Conservation (phyloP, 2,329 filamentous ascomycete species). For the Alternaria ethzedia region DNA sequence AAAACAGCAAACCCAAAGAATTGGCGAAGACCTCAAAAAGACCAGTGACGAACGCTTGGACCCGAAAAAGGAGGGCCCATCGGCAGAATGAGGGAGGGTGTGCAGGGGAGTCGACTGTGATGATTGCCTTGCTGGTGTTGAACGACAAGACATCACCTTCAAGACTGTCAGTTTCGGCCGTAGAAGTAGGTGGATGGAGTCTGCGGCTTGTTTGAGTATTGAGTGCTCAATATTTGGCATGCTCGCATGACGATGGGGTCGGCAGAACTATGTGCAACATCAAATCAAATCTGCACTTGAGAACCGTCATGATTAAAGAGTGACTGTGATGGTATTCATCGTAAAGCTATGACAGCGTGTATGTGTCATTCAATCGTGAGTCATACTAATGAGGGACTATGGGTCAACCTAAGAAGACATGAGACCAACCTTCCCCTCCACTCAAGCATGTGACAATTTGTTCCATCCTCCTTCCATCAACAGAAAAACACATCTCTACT, state of each 20-base stretch:
- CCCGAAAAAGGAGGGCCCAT: too few species aligned
- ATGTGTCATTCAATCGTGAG: not conserved
- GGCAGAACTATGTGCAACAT: not conserved
- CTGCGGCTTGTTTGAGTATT: not conserved
- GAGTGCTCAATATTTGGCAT: not conserved
- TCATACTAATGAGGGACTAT: slow-evolving; percentile 10
- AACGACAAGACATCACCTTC: too few species aligned
- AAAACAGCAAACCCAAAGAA: too few species aligned
- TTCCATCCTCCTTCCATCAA: not conserved
- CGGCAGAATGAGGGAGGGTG: not conserved
- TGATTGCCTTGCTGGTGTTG: not conserved
- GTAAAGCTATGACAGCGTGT: not conserved
- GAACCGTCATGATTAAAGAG: not conserved
- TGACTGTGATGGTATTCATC: not conserved
- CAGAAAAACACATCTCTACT: slow-evolving; percentile 7
- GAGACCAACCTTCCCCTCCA: not conserved
- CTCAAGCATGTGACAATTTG: slow-evolving; percentile 3
- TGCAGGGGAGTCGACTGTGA: rapidly evolving
- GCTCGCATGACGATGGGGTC: rapidly evolving
- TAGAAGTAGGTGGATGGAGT: not conserved
- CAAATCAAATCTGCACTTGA: not conserved
- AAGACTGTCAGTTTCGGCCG: not conserved
- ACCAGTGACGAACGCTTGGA: too few species aligned
- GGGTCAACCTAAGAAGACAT: slow-evolving; percentile 16
- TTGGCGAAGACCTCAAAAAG: too few species aligned